phyloP scores from a whole-genome alignment of 2,329 filamentous ascomycete species.

The Cladobotryum mycophilum region DNA sequence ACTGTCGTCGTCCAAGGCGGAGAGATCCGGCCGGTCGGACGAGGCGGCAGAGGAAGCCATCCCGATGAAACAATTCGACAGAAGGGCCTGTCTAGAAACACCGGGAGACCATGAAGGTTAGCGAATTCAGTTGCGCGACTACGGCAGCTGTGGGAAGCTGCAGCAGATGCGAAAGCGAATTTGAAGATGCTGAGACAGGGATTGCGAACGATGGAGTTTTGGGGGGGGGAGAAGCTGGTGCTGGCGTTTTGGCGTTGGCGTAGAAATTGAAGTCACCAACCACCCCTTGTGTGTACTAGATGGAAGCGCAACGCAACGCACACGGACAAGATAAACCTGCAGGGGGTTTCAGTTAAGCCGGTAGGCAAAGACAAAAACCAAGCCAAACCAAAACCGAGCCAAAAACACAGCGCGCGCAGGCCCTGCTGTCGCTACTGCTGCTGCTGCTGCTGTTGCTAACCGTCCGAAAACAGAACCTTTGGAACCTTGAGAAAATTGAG shows the following conservation, averaged over 20 bases:
- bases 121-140: slow-evolving; percentile 3
- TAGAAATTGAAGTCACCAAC: no score
- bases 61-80: slow-evolving; percentile 17
- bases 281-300: no score
- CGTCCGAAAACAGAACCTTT: no score
- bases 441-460: no score
- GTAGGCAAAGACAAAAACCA: not conserved
- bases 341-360: not conserved
- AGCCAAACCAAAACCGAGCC: not conserved
- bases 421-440: not conserved
- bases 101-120: slow-evolving; percentile 17
- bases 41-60: slow-evolving; percentile 40
- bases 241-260: no score
- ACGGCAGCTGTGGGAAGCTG: slow-evolving; percentile 3
- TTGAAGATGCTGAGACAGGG: not conserved
- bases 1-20: slow-evolving; percentile 27
- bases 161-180: not conserved
- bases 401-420: not conserved
- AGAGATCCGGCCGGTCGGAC: slow-evolving; percentile 36
- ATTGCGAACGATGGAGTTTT: not conserved
- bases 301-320: no score
- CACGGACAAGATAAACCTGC: not conserved
- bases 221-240: slow-evolving; percentile 1
- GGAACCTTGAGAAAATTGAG: not conserved
- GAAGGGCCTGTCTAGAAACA: slow-evolving; percentile 18